A percentile compares a stretch with the other conserved stretches of the same genome.
phyloP scores from a whole-genome alignment of 176 grass and related monocot species.

The Stipa capillata region DNA sequence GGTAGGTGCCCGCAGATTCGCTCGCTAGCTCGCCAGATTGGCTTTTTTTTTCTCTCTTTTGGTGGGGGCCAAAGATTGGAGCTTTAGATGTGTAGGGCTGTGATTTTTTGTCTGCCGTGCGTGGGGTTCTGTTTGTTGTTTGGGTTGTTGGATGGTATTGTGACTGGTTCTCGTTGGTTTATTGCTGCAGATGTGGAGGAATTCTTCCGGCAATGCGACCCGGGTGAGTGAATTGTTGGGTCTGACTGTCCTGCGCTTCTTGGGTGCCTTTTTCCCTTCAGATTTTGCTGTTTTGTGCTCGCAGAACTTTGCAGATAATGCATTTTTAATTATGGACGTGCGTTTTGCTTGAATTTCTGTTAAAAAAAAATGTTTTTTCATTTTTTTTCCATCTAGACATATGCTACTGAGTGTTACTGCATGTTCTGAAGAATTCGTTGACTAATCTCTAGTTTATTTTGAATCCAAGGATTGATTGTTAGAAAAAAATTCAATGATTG shows the following conservation, averaged over 20 bases:
- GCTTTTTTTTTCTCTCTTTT: background rate
- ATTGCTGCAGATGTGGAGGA: conserved; percentile 80
- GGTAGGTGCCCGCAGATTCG: conserved; percentile 35
- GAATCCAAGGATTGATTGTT: background rate
- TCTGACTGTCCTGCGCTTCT: background rate
- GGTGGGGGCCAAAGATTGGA: background rate
- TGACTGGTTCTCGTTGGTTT: conserved; percentile 25
- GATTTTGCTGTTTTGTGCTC: background rate
- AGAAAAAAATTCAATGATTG: too few species aligned
- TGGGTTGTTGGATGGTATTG: background rate
- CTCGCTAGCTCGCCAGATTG: background rate
- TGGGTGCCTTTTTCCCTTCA: background rate
- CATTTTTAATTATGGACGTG: background rate
- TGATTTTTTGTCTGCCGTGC: background rate
- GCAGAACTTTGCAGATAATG: background rate
- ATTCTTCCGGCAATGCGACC: conserved; percentile 94
- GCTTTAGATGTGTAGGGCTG: background rate
- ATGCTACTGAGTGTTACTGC: background rate
- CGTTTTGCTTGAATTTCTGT: background rate
- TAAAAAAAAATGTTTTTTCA: background rate
- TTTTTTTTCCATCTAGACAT: background rate
- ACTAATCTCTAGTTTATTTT: conserved; percentile 2
- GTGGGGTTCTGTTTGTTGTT: background rate
- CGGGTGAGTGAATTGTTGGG: conserved; percentile 54
- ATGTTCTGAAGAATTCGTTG: background rate